phyloP scores from a whole-genome alignment of 371 early-diverging fungal genomes.

The Saksenaea vasiformis region DNA sequence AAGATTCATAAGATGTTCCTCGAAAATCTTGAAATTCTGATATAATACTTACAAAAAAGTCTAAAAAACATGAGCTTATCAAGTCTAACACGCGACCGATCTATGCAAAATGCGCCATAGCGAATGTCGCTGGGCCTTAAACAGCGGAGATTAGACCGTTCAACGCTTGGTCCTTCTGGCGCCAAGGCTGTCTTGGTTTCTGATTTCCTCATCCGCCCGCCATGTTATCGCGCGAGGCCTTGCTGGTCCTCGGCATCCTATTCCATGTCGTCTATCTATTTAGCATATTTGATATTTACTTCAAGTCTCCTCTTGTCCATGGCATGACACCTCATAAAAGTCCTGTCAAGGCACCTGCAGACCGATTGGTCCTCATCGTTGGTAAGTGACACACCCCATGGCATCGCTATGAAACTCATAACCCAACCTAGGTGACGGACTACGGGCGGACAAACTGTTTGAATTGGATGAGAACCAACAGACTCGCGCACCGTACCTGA shows the following conservation, averaged over 20 bases:
- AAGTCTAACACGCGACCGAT: too few relatives aligned
- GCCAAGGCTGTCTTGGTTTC: not conserved
- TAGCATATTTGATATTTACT: slow-evolving; percentile 98
- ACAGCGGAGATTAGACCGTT: too few relatives aligned
- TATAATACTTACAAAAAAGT: too few relatives aligned
- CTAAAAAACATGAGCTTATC: too few relatives aligned
- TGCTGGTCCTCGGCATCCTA: slow-evolving; percentile 79
- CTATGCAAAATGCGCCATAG: too few relatives aligned
- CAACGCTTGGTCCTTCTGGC: too few relatives aligned
- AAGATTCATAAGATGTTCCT: too few relatives aligned
- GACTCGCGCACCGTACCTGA: slow-evolving; percentile 77
- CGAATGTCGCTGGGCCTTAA: too few relatives aligned
- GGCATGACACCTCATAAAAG: slow-evolving; percentile 86
- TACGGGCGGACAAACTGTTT: slow-evolving; percentile 91
- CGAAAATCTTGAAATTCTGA: too few relatives aligned
- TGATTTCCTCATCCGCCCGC: not conserved
- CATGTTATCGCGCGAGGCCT: slow-evolving; percentile 51
- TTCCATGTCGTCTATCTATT: slow-evolving; percentile 89
- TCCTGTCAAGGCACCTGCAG: slow-evolving; percentile 78
- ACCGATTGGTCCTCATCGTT: slow-evolving; percentile 87
- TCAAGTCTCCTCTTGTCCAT: slow-evolving; percentile 95
- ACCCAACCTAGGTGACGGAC: slow-evolving; percentile 75
- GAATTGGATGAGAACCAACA: slow-evolving; percentile 56
- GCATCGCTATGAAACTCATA: not conserved
- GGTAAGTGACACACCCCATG: slow-evolving; percentile 48